Percentiles rank a stretch among this genome's conserved stretches.
phyloP scores from a whole-genome alignment of 768 basidiomycete genomes.

The Termitomyces sp. region DNA sequence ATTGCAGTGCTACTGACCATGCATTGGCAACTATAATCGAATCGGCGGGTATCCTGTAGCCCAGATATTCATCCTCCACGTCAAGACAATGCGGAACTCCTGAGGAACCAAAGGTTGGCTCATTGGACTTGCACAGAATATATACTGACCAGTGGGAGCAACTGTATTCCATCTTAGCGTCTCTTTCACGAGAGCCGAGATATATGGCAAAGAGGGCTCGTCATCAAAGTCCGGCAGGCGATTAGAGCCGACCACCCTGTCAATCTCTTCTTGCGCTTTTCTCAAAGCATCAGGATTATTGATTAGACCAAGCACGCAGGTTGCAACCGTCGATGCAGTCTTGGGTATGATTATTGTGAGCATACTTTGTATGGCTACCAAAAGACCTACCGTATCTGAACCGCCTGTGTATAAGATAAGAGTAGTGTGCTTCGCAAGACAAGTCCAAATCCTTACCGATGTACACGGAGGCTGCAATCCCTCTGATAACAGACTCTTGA shows the following conservation, averaged over 20 bases:
- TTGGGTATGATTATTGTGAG: neutral
- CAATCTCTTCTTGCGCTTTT: slow-evolving; percentile 19
- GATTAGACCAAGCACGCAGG: neutral
- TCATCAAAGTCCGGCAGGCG: slow-evolving; percentile 28
- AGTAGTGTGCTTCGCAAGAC: neutral
- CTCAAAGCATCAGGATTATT: neutral
- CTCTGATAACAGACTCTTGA: neutral
- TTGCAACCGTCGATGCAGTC: neutral
- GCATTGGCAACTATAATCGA: neutral
- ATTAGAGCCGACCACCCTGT: slow-evolving; percentile 20
- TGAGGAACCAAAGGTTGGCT: neutral
- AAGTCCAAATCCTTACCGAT: neutral
- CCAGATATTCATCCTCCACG: neutral
- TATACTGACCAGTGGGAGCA: neutral
- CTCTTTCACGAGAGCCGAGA: slow-evolving; percentile 28
- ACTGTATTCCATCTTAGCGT: slow-evolving; percentile 19
- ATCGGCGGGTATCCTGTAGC: neutral
- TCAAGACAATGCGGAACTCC: neutral
- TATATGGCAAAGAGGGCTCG: slow-evolving; percentile 22
- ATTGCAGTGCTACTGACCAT: neutral
- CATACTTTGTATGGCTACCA: neutral
- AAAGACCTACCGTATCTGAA: neutral
- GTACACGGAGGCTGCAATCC: neutral
- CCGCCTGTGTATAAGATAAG: neutral
- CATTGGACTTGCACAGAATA: neutral